phyloP scores from a whole-genome alignment of 768 basidiomycete species.

The Xerocomellus chrysenteron region DNA sequence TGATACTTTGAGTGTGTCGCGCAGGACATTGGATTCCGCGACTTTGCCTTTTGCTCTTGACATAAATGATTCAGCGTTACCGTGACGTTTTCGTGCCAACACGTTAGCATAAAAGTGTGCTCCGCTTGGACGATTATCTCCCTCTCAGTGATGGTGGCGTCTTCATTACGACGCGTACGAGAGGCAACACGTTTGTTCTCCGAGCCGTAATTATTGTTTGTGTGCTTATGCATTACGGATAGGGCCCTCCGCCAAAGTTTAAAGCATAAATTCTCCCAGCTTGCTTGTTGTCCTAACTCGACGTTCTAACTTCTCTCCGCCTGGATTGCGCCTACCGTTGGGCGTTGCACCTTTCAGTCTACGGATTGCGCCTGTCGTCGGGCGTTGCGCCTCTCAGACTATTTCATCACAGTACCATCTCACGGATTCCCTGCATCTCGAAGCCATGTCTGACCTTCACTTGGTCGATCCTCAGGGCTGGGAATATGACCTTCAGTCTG shows the following conservation, averaged over 20 bases:
- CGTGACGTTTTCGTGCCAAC: background rate
- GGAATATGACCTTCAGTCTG: slow-evolving; percentile 79
- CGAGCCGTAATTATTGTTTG: slow-evolving; percentile 18
- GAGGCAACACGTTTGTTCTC: slow-evolving; percentile 7
- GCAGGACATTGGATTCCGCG: background rate
- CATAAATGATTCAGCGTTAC: background rate
- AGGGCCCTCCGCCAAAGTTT: slow-evolving; percentile 8
- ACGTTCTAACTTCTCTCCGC: background rate
- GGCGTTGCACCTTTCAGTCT: background rate
- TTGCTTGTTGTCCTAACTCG: background rate
- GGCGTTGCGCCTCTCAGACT: background rate
- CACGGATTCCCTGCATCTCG: background rate
- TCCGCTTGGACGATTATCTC: slow-evolving; percentile 1
- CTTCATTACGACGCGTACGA: slow-evolving; percentile 16
- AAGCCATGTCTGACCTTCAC: slow-evolving; percentile 62
- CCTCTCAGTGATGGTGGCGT: slow-evolving; percentile 18
- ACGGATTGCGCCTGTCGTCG: background rate
- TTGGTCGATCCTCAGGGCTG: slow-evolving; percentile 75
- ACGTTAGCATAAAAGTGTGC: slow-evolving; percentile 2
- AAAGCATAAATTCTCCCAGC: slow-evolving; percentile 17
- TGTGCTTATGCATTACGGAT: slow-evolving; percentile 16
- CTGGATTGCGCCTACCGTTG: background rate
- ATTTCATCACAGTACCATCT: background rate
- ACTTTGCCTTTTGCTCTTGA: background rate
- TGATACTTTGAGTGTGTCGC: slow-evolving; percentile 1